phyloP scores from a whole-genome alignment of 345 rosid species.

The Melastoma malabathricum region DNA sequence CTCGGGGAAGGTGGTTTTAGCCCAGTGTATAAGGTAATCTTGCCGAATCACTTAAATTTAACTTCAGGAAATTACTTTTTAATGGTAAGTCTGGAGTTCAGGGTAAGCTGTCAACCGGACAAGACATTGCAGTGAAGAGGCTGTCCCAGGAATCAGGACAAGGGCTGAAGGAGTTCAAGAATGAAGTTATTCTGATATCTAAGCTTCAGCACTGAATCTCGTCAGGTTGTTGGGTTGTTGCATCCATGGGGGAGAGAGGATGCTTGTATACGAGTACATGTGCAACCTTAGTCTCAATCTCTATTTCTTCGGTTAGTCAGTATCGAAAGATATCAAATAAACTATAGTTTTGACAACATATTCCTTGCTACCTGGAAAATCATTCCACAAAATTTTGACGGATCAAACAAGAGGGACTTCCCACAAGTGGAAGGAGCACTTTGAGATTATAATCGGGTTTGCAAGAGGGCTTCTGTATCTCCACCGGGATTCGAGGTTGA shows the following conservation, averaged over 20 bases:
- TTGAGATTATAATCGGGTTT: constrained; percentile 21
- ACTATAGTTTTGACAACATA: neutral
- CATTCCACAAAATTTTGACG: too few relatives aligned
- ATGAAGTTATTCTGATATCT: constrained; percentile 23
- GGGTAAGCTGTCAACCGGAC: constrained; percentile 28
- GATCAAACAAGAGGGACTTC: too few relatives aligned
- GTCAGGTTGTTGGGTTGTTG: constrained; percentile 25
- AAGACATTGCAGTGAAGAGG: constrained; percentile 41
- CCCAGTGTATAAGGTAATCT: too few relatives aligned
- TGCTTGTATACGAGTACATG: constrained; percentile 30
- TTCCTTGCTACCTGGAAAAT: neutral
- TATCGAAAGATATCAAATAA: too few relatives aligned
- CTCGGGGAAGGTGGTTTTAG: too few relatives aligned
- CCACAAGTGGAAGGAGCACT: constrained; percentile 18
- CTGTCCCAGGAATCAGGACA: constrained; percentile 28
- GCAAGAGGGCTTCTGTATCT: constrained; percentile 31
- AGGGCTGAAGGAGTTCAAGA: constrained; percentile 33
- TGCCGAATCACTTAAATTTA: too few relatives aligned
- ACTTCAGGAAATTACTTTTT: too few relatives aligned
- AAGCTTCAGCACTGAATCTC: constrained; percentile 24
- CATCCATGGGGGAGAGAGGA: constrained; percentile 15
- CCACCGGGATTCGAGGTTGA: constrained; percentile 25
- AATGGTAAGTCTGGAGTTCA: constrained; percentile 1
- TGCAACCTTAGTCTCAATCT: constrained; percentile 25
- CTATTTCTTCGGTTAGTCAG: constrained; percentile 20